Evolutionary conservation across 2,329 filamentous ascomycete species (phyloP).

Genomic region (Colletotrichum sp.): DNA sequence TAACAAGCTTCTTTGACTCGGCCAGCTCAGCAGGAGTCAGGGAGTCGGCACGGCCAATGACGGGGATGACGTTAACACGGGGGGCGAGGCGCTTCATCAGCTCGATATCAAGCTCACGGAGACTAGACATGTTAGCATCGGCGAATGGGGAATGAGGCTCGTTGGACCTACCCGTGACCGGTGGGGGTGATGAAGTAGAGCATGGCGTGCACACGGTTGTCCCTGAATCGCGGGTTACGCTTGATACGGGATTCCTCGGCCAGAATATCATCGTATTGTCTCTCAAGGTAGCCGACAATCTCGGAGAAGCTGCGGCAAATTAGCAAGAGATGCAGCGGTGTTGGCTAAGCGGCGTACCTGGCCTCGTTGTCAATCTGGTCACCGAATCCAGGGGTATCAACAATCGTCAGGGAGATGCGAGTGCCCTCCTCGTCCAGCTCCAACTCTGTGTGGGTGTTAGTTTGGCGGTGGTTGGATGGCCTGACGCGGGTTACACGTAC

Average conservation of each 20-base stretch:
- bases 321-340: not conserved
- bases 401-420: constrained; percentile 96
- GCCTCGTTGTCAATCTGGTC: constrained; percentile 99
- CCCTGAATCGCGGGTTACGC: constrained; percentile 99
- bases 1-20: constrained; percentile 99
- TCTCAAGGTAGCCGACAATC: constrained; percentile 97
- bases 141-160: not conserved
- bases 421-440: constrained; percentile 98
- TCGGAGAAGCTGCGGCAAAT: constrained; percentile 79
- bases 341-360: constrained; percentile 61
- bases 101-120: constrained; percentile 98
- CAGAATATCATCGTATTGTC: constrained; percentile 99
- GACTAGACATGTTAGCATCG: constrained; percentile 53
- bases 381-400: constrained; percentile 97
- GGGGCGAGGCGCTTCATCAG: constrained; percentile 99
- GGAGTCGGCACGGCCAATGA: constrained; percentile 98
- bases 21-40: constrained; percentile 95
- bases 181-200: constrained; percentile 99
- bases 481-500: constrained; percentile 52
- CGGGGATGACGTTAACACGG: constrained; percentile 97
- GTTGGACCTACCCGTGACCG: constrained; percentile 76
- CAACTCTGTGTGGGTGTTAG: constrained; percentile 66
- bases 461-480: not conserved
- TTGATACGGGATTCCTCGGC: constrained; percentile 99
- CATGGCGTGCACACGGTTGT: constrained; percentile 97